Evolutionary conservation across 2,329 filamentous ascomycete genomes (phyloP).

Genomic region (Diaporthe ilicicola): DNA sequence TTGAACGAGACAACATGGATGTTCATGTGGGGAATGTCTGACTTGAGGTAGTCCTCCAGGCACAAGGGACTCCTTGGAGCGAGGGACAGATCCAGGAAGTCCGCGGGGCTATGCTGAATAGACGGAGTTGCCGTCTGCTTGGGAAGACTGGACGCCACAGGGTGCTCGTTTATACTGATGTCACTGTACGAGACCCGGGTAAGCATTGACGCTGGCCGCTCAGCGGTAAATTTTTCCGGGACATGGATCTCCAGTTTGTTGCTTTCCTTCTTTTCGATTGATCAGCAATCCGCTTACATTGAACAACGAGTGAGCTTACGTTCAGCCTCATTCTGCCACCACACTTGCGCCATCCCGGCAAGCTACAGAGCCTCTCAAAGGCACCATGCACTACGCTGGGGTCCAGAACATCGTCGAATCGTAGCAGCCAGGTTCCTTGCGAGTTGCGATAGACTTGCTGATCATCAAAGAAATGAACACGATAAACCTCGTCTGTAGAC

Average conservation of each 20-base stretch:
- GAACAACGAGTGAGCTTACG: conserved; percentile 29
- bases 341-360: conserved; percentile 39
- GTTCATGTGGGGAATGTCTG: conserved; percentile 50
- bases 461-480: conserved; percentile 40
- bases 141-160: conserved; percentile 44
- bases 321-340: conserved; percentile 38
- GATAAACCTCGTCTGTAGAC: conserved; percentile 33
- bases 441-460: conserved; percentile 36
- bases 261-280: conserved; percentile 28
- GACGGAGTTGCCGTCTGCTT: conserved; percentile 36
- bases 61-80: conserved; percentile 36
- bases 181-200: conserved; percentile 41
- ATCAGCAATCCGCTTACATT: too few species aligned
- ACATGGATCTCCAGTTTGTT: conserved; percentile 52
- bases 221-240: conserved; percentile 44
- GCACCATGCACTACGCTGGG: conserved; percentile 33
- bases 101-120: conserved; percentile 38
- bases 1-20: conserved; percentile 52
- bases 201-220: conserved; percentile 46
- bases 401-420: conserved; percentile 42
- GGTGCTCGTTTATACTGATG: conserved; percentile 44
- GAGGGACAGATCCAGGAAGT: conserved; percentile 37
- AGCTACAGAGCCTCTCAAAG: conserved; percentile 25
- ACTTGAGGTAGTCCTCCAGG: conserved; percentile 46
- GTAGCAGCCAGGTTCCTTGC: conserved; percentile 38